Evolutionary conservation across 345 rosid species (phyloP).

Genomic region (Rhizophora apiculata): DNA sequence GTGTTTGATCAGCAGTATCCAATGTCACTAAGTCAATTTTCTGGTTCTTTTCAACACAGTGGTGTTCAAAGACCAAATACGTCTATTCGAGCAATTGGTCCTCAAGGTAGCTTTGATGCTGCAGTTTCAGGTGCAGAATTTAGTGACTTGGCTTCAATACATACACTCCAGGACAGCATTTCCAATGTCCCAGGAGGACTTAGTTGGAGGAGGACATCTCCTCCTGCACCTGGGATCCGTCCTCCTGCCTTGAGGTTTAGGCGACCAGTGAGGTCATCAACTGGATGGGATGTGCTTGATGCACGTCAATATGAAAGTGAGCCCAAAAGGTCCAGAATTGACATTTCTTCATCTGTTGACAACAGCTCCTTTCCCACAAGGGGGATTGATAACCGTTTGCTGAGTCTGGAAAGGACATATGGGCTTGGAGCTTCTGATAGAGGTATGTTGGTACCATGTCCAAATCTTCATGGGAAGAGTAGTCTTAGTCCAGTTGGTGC

Average conservation of each 20-base stretch:
- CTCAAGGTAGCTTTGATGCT: slow-evolving; percentile 51
- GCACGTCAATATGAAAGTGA: slow-evolving; percentile 55
- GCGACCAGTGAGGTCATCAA: slow-evolving; percentile 49
- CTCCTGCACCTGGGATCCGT: slow-evolving; percentile 53
- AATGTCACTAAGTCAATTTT: slow-evolving; percentile 7
- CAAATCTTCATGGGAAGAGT: slow-evolving; percentile 33
- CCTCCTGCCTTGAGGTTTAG: slow-evolving; percentile 54
- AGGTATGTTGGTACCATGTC: slow-evolving; percentile 30
- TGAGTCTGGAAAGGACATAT: slow-evolving; percentile 30
- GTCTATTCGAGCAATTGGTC: slow-evolving; percentile 41
- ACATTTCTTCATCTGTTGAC: slow-evolving; percentile 39
- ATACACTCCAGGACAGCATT: slow-evolving; percentile 36
- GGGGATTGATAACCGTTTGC: slow-evolving; percentile 46
- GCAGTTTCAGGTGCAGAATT: slow-evolving; percentile 48
- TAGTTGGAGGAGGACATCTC: slow-evolving; percentile 68
- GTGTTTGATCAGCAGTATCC: slow-evolving; percentile 40
- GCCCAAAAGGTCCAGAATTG: slow-evolving; percentile 67
- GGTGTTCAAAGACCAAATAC: slow-evolving; percentile 40
- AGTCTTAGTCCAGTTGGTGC: slow-evolving; percentile 45
- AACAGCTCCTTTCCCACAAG: slow-evolving; percentile 47
- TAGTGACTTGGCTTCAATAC: slow-evolving; percentile 34
- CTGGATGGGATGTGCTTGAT: slow-evolving; percentile 77
- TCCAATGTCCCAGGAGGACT: slow-evolving; percentile 30
- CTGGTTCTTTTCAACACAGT: slow-evolving; percentile 37
- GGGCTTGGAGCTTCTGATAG: slow-evolving; percentile 44